Evolutionary conservation across 345 rosid species (phyloP), one percentile per base, ranked within the genome.

Genomic region (Alliaria petiolata): DNA sequence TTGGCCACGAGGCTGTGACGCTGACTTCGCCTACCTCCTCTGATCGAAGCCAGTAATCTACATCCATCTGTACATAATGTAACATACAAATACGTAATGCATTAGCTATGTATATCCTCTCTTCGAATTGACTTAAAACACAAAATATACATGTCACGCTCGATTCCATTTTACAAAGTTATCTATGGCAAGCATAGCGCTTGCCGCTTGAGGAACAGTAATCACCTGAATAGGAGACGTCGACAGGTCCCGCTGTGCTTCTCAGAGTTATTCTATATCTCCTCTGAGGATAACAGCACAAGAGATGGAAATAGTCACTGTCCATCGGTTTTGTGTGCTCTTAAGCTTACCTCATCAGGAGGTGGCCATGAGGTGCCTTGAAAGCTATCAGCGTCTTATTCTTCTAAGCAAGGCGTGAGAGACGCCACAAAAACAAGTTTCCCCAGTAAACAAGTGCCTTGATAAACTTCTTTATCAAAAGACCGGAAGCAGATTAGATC

Each of bases 351-450:
- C 96, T 95, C 99, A 78, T 91, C 99, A 59, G 99, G 99, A 83
- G 88, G 98, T 36, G 99, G 99, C 96, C 99, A 76, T 95, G 99
- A 14, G 99, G 99, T 80, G 99, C 99, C 79, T 91, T 91, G 35
- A 91, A 88, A 34, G 98, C 98, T 76, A 95, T 87, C 53, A 95
- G 68, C 55, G 99, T 95, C 83, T 95, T 97, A 73, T 91, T 91
- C 97, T 95, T n/a, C n/a, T n/a, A n/a, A n/a, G n/a, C n/a, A 79
- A 60, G 31, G n/a, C n/a, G n/a, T n/a, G n/a, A n/a, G n/a, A n/a
- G n/a, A n/a, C n/a, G n/a, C n/a, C n/a, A n/a, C n/a, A 22, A 16
- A 75, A 63, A 52, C 28, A 59, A 76, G 40, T 45, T 46, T 56
- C 17, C 44, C 33, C 11, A 38, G 25, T 62, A 42, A 47, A 42